Evolutionary conservation across 106 monocot species (phyloP).

Genomic region (Alisma plantagoaquatica): DNA sequence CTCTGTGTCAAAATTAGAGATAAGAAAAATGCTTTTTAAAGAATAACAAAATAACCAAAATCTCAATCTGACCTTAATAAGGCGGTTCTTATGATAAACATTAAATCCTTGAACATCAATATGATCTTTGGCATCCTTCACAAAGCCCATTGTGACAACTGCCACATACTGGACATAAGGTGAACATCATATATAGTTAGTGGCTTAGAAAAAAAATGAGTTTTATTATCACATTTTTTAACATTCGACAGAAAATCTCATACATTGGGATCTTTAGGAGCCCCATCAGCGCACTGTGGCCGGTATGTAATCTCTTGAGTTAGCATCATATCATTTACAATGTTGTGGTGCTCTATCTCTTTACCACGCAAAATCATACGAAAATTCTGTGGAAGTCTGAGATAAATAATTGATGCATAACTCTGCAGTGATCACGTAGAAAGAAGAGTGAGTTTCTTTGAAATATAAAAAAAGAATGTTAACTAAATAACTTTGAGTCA

Average conservation of each 20-base stretch:
- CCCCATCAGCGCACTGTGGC: constrained; percentile 38
- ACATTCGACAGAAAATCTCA: too few relatives aligned
- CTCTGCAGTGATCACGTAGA: too few relatives aligned
- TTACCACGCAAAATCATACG: constrained; percentile 84
- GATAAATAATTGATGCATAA: constrained; percentile 94
- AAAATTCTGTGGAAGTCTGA: constrained; percentile 56
- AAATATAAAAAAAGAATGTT: too few relatives aligned
- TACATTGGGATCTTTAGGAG: constrained; percentile 43
- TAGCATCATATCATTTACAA: constrained; percentile 87
- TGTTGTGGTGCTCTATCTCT: constrained; percentile 74
- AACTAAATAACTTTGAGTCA: too few relatives aligned
- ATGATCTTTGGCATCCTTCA: constrained; percentile 93
- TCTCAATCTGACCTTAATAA: too few relatives aligned
- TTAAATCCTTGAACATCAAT: constrained; percentile 98
- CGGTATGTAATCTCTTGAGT: constrained; percentile 60
- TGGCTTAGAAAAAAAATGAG: too few relatives aligned
- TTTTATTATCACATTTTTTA: too few relatives aligned
- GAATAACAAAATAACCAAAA: too few relatives aligned
- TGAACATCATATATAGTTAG: too few relatives aligned
- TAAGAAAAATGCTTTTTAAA: too few relatives aligned
- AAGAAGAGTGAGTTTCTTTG: too few relatives aligned
- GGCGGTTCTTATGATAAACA: constrained; percentile 94
- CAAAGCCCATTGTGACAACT: constrained; percentile 87
- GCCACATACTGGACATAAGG: too few relatives aligned
- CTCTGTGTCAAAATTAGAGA: not conserved